These are phyloP conservation scores for Cruciata laevipes DNA, from an alignment of 257 asterid genomes.

Conservation along the genomic window DNA sequence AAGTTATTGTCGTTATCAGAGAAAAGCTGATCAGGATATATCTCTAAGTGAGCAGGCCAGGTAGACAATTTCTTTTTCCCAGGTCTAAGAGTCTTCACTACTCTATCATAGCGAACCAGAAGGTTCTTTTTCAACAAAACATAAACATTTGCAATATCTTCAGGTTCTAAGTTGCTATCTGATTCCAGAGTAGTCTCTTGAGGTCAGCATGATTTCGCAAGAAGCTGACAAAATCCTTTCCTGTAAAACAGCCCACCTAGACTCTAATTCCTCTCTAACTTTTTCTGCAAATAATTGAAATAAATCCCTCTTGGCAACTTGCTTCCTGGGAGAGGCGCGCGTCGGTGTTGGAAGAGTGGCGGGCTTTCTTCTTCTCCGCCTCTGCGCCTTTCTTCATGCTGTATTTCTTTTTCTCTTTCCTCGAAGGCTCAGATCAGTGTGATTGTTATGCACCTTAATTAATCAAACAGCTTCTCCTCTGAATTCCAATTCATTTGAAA, in stretches of 20 bases:
- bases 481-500: no score
- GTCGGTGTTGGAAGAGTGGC: constrained; percentile 38
- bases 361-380: constrained; percentile 65
- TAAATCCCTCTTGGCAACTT: constrained; percentile 65
- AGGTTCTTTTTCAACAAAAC: constrained; percentile 81
- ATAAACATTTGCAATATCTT: constrained; percentile 67
- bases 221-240: constrained; percentile 81
- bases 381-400: constrained; percentile 51
- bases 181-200: constrained; percentile 71
- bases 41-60: constrained; percentile 97
- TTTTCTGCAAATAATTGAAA: constrained; percentile 90
- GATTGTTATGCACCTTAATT: no score
- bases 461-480: no score
- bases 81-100: constrained; percentile 89
- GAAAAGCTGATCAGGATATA: no score
- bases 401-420: constrained; percentile 10
- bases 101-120: constrained; percentile 89
- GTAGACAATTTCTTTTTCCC: constrained; percentile 91
- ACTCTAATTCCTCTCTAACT: constrained; percentile 88
- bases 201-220: constrained; percentile 72
- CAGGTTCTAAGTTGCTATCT: constrained; percentile 63
- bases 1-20: no score
- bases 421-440: no score
- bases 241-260: constrained; percentile 99
- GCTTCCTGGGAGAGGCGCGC: constrained; percentile 73